Percentiles rank a stretch among this genome's conserved stretches.
These are phyloP conservation scores for Sporothrix protearum DNA, from an alignment of 2,329 filamentous ascomycete species.

Conservation along the genomic window DNA sequence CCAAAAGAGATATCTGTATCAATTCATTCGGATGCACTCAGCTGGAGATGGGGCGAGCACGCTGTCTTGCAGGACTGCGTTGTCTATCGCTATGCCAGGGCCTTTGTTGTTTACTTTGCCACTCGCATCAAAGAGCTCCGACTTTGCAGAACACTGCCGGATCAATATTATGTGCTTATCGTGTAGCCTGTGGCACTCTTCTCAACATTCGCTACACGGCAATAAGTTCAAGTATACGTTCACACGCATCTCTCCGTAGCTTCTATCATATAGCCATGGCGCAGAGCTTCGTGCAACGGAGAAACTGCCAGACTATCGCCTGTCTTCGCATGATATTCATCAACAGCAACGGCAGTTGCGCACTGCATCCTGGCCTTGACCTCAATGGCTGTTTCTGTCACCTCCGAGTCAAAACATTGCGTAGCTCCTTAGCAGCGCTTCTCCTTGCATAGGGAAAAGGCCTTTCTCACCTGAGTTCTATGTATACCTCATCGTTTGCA, in stretches of 20 bases:
- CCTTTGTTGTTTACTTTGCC: not conserved
- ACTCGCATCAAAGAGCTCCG: not conserved
- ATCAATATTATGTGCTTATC: not conserved
- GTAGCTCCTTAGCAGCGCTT: not conserved
- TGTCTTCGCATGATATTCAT: not conserved
- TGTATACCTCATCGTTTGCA: not conserved
- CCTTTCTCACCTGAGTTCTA: not conserved
- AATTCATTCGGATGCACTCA: too few relatives aligned
- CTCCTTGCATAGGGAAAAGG: not conserved
- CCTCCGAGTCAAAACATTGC: not conserved
- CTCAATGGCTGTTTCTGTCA: not conserved
- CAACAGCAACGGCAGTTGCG: not conserved
- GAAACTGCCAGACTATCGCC: not conserved
- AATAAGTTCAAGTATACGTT: too few relatives aligned
- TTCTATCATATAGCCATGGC: not conserved
- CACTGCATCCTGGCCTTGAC: not conserved
- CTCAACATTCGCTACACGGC: too few relatives aligned
- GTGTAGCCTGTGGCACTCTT: not conserved
- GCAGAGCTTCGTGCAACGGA: not conserved
- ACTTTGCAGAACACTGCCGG: not conserved
- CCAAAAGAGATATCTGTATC: too few relatives aligned
- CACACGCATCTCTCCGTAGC: too few relatives aligned
- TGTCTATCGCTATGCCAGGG: too few relatives aligned
- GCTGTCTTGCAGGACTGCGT: too few relatives aligned
- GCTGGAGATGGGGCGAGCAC: too few relatives aligned